phyloP scores from a whole-genome alignment of 2,329 filamentous ascomycete species.

The Thelonectria olida region DNA sequence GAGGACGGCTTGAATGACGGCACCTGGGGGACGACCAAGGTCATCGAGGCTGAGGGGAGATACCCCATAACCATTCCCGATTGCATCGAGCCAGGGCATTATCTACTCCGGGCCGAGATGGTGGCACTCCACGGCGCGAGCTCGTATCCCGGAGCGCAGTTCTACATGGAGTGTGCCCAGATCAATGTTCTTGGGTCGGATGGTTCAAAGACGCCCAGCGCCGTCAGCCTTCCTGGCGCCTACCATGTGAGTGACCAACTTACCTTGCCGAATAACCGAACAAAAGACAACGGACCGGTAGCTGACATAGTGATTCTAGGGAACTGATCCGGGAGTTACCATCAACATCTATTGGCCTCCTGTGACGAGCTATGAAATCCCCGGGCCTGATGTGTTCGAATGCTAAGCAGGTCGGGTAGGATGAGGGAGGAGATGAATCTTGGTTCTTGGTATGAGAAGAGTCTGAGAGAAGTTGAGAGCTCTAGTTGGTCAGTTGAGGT shows the following conservation, averaged over 20 bases:
- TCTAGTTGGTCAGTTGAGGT: not conserved
- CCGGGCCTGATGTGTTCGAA: too few species aligned
- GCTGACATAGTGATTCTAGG: too few species aligned
- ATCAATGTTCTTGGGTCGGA: conserved; percentile 48
- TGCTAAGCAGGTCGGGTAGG: too few species aligned
- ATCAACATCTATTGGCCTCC: conserved; percentile 41
- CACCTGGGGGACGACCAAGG: conserved; percentile 53
- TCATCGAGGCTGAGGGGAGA: conserved; percentile 56
- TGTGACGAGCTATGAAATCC: conserved; percentile 37
- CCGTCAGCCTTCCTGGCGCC: conserved; percentile 42
- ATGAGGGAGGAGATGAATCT: not conserved
- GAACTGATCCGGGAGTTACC: conserved; percentile 38
- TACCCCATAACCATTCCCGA: conserved; percentile 62
- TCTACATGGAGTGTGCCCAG: conserved; percentile 55
- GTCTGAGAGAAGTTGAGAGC: not conserved
- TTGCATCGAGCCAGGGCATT: conserved; percentile 63
- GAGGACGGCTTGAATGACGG: conserved; percentile 53
- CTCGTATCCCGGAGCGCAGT: conserved; percentile 55
- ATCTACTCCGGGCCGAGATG: conserved; percentile 68
- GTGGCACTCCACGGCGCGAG: conserved; percentile 63
- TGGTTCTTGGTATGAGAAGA: not conserved
- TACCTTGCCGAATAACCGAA: not conserved
- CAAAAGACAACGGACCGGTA: not conserved
- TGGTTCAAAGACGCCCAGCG: conserved; percentile 35
- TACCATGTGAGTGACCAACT: conserved; percentile 29